A percentile compares a stretch with the other conserved stretches of the same genome.
These are phyloP conservation scores for Candida chilensis DNA, from an alignment of 805 yeast genomes.

Conservation along the genomic window DNA sequence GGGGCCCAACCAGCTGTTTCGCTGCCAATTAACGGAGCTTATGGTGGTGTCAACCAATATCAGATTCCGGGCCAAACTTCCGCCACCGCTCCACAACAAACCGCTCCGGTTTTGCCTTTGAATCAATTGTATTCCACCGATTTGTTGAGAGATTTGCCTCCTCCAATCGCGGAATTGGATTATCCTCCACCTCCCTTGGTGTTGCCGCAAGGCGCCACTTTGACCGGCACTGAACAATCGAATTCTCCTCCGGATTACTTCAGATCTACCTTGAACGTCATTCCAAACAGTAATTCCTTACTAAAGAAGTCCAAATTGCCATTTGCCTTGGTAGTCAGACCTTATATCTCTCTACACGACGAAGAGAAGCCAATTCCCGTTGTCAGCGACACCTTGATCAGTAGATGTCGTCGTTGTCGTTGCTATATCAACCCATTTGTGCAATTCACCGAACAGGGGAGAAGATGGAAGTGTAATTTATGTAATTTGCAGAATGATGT, in stretches of 20 bases:
- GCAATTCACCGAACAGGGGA: slow-evolving; percentile 64
- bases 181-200: slow-evolving; percentile 88
- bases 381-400: slow-evolving; percentile 68
- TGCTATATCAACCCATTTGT: slow-evolving; percentile 91
- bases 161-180: slow-evolving; percentile 76
- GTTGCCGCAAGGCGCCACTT: slow-evolving; percentile 49
- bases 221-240: slow-evolving; percentile 49
- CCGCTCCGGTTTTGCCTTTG: slow-evolving; percentile 32
- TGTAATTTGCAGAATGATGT: slow-evolving; percentile 86
- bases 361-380: slow-evolving; percentile 65
- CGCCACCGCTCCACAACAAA: slow-evolving; percentile 1
- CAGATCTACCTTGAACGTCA: slow-evolving; percentile 81
- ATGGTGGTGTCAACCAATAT: slow-evolving; percentile 4
- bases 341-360: slow-evolving; percentile 74
- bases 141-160: slow-evolving; percentile 76
- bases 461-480: slow-evolving; percentile 92
- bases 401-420: slow-evolving; percentile 96
- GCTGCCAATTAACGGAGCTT: slow-evolving; percentile 4
- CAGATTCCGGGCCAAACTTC: neutral
- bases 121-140: slow-evolving; percentile 86
- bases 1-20: slow-evolving; percentile 10
- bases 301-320: slow-evolving; percentile 90
- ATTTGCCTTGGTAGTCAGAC: slow-evolving; percentile 81
- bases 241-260: slow-evolving; percentile 70
- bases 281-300: slow-evolving; percentile 65